These are phyloP conservation scores for Trypanosoma caninum DNA, from an alignment of 208 protist genomes.

Conservation along the genomic window DNA sequence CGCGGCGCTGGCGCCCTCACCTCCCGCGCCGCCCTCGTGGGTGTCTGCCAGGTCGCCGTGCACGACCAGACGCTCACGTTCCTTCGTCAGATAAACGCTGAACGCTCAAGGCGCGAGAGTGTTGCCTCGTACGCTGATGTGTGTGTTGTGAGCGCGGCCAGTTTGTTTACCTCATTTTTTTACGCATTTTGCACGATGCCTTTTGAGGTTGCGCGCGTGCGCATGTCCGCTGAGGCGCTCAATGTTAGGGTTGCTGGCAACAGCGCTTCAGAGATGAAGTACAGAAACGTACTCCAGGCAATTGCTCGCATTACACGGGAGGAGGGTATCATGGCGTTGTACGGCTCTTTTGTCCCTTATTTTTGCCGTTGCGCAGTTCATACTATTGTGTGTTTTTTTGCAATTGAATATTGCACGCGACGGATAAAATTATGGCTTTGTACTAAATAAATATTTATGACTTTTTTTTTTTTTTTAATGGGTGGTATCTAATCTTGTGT, in stretches of 20 bases:
- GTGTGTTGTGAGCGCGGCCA: constrained; percentile 76
- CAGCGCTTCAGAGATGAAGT: constrained; percentile 32
- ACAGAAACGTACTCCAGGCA: constrained; percentile 76
- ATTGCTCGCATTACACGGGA: constrained; percentile 67
- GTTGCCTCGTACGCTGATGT: constrained; percentile 47
- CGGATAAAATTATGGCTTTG: constrained; percentile 28
- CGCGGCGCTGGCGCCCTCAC: constrained; percentile 72
- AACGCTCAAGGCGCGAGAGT: constrained; percentile 7
- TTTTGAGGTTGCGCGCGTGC: constrained; percentile 84
- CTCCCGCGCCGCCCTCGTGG: constrained; percentile 82
- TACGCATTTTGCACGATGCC: constrained; percentile 89
- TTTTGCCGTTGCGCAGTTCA: constrained; percentile 83
- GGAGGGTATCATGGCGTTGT: constrained; percentile 80
- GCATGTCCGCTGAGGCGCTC: constrained; percentile 81
- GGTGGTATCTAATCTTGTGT: no score
- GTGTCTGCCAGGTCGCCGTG: constrained; percentile 87
- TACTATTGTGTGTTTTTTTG: constrained; percentile 90
- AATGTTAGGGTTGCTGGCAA: constrained; percentile 28
- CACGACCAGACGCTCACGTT: constrained; percentile 89
- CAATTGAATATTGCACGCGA: constrained; percentile 77
- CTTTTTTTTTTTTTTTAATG: neutral
- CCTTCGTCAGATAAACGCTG: constrained; percentile 49
- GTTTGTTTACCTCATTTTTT: constrained; percentile 78
- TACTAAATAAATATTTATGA: neutral
- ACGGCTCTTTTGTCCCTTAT: constrained; percentile 87